Evolutionary conservation across 495 filamentous ascomycete genomes (phyloP), one percentile per base, ranked within the genome.

Genomic region (Daldinia childiae): DNA sequence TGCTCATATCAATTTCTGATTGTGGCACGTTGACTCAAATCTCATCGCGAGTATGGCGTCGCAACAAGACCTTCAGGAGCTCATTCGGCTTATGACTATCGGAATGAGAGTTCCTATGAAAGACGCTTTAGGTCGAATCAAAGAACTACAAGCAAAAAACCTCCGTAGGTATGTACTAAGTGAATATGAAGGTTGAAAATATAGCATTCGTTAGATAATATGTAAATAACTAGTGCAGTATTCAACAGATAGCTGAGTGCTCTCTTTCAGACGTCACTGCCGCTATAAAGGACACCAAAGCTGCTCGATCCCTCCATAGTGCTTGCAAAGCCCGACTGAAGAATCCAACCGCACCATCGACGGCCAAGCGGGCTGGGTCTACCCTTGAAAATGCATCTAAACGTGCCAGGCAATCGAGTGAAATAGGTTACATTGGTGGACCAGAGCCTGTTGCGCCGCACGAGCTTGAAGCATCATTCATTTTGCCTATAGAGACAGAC

Each of bases 31-130:
- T 8, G 15, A 6, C 11, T 24, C 8, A 8, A 14, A 59, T 6
- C 7, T 52, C 9, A 7, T 51, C 54, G 26, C 52, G 24, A 76
- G 17, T 38, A 87, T 87, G 85, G 81, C 84, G 7, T 75, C 85
- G 24, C 84, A 83, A 69, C 82, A 86, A 66, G 87, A 92, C 66
- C 81, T 93, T 12, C 90, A 92, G 76, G 82, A 87, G 51, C 82
- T 95, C n/a, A 82, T 95, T 48, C 90, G 92, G 54, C 91, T 95
- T 58, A 85, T 95, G 32, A 90, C 91, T 0, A 88, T 91, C 71
- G 88, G 90, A 74, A 82, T 85, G 69, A 94, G 91, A 76, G 76
- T 92, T 11, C 87, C 91, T 0, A 87, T 95, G 70, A 84, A 91
- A 66, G 81, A 84, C 30, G 92, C 92, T 19, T 89, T 94, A 83